These are phyloP conservation scores for Xylaria sp. DNA, from an alignment of 2,329 filamentous ascomycete genomes.

Conservation along the genomic window DNA sequence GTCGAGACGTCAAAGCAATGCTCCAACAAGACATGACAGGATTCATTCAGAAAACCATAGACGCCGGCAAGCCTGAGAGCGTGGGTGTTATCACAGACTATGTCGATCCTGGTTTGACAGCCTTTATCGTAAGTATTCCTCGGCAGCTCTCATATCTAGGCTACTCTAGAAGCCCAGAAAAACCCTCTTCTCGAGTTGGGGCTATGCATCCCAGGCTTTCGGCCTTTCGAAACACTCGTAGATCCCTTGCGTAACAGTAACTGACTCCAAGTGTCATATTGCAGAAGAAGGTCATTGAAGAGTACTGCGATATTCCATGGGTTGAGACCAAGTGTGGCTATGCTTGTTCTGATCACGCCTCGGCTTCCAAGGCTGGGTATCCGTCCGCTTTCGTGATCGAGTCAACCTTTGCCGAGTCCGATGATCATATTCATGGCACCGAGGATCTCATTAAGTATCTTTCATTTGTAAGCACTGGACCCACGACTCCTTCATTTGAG, in stretches of 20 bases:
- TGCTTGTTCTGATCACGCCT: slow-evolving; percentile 78
- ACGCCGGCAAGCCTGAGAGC: slow-evolving; percentile 80
- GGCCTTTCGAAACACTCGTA: neutral
- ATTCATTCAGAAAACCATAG: slow-evolving; percentile 80
- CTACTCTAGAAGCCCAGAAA: neutral
- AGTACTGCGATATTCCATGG: slow-evolving; percentile 88
- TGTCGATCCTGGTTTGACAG: slow-evolving; percentile 80
- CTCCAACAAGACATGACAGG: slow-evolving; percentile 98
- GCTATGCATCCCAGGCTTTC: neutral
- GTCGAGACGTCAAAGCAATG: slow-evolving; percentile 88
- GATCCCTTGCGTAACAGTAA: neutral
- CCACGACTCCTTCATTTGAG: neutral
- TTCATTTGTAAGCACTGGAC: slow-evolving; percentile 59
- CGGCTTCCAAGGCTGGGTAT: slow-evolving; percentile 75
- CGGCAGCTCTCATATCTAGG: neutral
- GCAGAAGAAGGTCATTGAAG: slow-evolving; percentile 76
- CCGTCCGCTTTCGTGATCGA: slow-evolving; percentile 79
- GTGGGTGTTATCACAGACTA: slow-evolving; percentile 94
- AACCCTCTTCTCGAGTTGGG: neutral
- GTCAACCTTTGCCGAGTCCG: slow-evolving; percentile 68
- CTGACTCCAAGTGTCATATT: neutral
- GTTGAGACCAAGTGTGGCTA: slow-evolving; percentile 89
- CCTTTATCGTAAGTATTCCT: slow-evolving; percentile 66
- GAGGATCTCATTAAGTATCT: slow-evolving; percentile 74
- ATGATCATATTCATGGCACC: slow-evolving; percentile 72